These are phyloP conservation scores for Suhomyces bribrorum DNA, from an alignment of 1,139 yeast genomes.

Conservation along the genomic window DNA sequence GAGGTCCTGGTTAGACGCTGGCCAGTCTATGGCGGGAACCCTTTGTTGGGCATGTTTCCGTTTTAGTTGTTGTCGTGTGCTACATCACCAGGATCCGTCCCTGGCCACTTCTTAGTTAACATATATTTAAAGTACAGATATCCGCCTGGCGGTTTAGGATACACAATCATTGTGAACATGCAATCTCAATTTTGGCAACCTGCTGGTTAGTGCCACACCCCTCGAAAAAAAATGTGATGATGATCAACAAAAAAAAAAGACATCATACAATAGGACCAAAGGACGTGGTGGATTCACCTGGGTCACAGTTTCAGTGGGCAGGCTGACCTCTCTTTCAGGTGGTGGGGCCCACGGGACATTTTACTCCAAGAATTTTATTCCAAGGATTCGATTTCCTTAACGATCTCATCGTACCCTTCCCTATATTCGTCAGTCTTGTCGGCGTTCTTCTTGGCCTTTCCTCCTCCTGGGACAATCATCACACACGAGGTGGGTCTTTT, in stretches of 20 bases:
- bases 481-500: conserved; percentile 99
- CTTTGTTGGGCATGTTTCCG: too few relatives aligned
- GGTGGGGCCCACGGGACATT: too few relatives aligned
- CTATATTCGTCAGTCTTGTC: conserved; percentile 88
- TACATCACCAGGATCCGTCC: background rate
- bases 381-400: conserved; percentile 73
- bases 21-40: too few relatives aligned
- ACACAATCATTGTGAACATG: background rate
- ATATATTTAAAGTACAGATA: background rate
- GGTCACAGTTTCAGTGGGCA: too few relatives aligned
- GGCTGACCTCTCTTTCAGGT: too few relatives aligned
- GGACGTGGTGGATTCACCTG: too few relatives aligned
- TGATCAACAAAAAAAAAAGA: too few relatives aligned
- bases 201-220: too few relatives aligned
- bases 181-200: background rate
- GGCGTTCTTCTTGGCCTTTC: conserved; percentile 75
- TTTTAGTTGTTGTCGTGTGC: too few relatives aligned
- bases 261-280: too few relatives aligned
- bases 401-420: conserved; percentile 90
- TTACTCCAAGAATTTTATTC: conserved; percentile 13
- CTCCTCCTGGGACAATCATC: conserved; percentile 96
- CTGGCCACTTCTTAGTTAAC: background rate
- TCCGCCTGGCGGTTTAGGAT: background rate
- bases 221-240: too few relatives aligned
- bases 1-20: too few relatives aligned